A percentile compares a stretch with the other conserved stretches of the same genome.
Evolutionary conservation across 129 eudicot genomes (phyloP).

Genomic region (sunflower (Helianthus annuus)): HanXRQr2.0-SUNRISE NC_035436.2:194362175-194362674

Average conservation of each 20-base stretch:
- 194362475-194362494: slow-evolving; percentile 9
- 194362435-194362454: not conserved
- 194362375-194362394: slow-evolving; percentile 48
- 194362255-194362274: slow-evolving; percentile 46
- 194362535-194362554: slow-evolving; percentile 6
- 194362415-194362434: slow-evolving; percentile 21
- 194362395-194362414: slow-evolving; percentile 36
- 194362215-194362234: slow-evolving; percentile 22
- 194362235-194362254: slow-evolving; percentile 44
- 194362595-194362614: slow-evolving; percentile 15
- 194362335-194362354: slow-evolving; percentile 28
- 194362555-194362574: not conserved
- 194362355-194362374: slow-evolving; percentile 34
- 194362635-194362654: no score
- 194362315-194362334: slow-evolving; percentile 39
- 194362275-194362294: slow-evolving; percentile 49
- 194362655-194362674: not conserved
- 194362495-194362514: slow-evolving; percentile 4
- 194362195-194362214: slow-evolving; percentile 29
- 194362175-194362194: slow-evolving; percentile 26
- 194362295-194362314: slow-evolving; percentile 26
- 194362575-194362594: slow-evolving; percentile 17
- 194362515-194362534: slow-evolving; percentile 23
- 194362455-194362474: slow-evolving; percentile 16
- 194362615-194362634: not conserved